phyloP scores from a whole-genome alignment of 495 filamentous ascomycete genomes.

The Podospora pseudocomata region DNA sequence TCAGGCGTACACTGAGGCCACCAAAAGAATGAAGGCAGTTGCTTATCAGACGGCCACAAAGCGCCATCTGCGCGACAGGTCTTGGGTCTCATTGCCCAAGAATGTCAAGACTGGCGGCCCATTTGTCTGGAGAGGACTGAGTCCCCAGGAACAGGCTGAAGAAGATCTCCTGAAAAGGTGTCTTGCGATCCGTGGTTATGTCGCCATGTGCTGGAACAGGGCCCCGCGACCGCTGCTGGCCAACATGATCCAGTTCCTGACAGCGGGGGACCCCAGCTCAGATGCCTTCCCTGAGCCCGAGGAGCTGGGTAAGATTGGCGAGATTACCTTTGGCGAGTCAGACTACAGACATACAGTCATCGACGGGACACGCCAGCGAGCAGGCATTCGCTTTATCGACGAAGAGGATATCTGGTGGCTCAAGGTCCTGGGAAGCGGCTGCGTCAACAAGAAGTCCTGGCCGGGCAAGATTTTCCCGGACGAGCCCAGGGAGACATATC shows the following conservation, averaged over 20 bases:
- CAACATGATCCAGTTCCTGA: neutral
- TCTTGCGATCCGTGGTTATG: neutral
- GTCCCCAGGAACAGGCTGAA: constrained; percentile 1
- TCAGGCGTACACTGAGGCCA: neutral
- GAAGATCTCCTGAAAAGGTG: constrained; percentile 19
- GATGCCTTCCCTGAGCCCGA: neutral
- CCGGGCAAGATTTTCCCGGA: constrained; percentile 10
- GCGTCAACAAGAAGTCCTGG: constrained; percentile 23
- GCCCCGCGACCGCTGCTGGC: neutral
- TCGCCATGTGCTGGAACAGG: neutral
- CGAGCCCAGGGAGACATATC: constrained; percentile 18
- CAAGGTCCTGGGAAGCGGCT: constrained; percentile 19
- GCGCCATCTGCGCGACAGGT: constrained; percentile 10
- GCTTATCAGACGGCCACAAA: neutral
- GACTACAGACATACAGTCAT: neutral
- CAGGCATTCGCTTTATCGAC: constrained; percentile 13
- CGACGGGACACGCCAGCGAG: neutral
- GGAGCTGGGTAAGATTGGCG: neutral
- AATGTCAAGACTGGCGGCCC: constrained; percentile 23
- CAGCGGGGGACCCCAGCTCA: neutral
- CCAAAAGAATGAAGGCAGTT: neutral
- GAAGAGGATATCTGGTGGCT: constrained; percentile 25
- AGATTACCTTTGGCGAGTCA: neutral
- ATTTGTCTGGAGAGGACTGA: constrained; percentile 18
- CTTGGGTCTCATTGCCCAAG: constrained; percentile 14